Evolutionary conservation across 805 yeast species (phyloP).

Genomic region (Saturnispora dispora): DNA sequence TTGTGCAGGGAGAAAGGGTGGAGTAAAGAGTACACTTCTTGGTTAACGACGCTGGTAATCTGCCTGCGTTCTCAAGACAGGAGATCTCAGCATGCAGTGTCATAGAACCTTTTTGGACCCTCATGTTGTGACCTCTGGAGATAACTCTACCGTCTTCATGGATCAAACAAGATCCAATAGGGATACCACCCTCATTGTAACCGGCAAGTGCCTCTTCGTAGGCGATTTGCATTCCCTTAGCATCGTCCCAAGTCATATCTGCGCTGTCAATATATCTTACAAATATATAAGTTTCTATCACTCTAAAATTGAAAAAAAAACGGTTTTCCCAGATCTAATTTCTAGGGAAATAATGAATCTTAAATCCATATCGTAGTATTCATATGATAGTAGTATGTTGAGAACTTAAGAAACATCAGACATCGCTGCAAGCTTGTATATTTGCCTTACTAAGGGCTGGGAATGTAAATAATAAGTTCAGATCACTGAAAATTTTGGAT

Average conservation of each 20-base stretch:
- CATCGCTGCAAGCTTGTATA: no score
- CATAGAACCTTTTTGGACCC: slow-evolving; percentile 78
- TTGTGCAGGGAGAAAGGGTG: slow-evolving; percentile 84
- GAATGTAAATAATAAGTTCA: no score
- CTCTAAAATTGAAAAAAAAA: neutral
- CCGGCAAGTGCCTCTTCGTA: slow-evolving; percentile 62
- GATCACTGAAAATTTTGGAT: no score
- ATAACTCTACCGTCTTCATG: slow-evolving; percentile 69
- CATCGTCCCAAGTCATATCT: slow-evolving; percentile 50
- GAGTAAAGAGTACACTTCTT: slow-evolving; percentile 86
- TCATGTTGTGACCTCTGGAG: slow-evolving; percentile 84
- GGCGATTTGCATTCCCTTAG: slow-evolving; percentile 58
- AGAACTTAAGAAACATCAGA: no score
- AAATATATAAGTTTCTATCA: neutral
- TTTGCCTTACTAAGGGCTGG: no score
- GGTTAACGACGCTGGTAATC: slow-evolving; percentile 71
- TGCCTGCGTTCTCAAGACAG: slow-evolving; percentile 83
- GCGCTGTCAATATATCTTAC: neutral
- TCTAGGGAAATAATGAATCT: neutral
- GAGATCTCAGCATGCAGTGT: slow-evolving; percentile 90
- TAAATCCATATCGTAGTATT: neutral
- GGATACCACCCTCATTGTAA: slow-evolving; percentile 74
- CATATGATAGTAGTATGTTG: neutral
- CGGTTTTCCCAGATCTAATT: neutral
- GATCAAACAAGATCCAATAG: slow-evolving; percentile 57